Evolutionary conservation across 495 filamentous ascomycete genomes (phyloP).

Genomic region (Daldinia vernicosa): DNA sequence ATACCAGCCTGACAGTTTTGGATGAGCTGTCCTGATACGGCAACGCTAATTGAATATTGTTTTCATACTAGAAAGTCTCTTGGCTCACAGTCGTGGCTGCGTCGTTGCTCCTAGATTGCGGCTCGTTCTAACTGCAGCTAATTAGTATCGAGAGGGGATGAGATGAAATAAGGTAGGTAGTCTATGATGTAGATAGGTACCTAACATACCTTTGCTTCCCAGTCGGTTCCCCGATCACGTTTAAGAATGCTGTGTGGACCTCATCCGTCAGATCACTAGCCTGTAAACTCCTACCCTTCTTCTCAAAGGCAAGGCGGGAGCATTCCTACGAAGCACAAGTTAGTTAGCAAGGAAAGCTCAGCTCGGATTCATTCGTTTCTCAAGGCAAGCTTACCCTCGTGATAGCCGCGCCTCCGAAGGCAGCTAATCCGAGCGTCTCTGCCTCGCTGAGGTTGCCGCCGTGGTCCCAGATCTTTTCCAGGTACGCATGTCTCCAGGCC

Average conservation of each 20-base stretch:
- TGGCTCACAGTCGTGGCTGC: slow-evolving; percentile 21
- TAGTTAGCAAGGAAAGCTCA: slow-evolving; percentile 18
- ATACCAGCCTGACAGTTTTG: not conserved
- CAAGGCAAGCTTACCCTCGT: slow-evolving; percentile 68
- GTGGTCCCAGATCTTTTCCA: slow-evolving; percentile 83
- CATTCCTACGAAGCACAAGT: slow-evolving; percentile 65
- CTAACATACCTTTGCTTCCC: slow-evolving; percentile 20
- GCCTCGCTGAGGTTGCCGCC: slow-evolving; percentile 62
- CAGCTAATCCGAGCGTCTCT: slow-evolving; percentile 80
- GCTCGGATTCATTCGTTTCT: too few species aligned
- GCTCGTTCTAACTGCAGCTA: slow-evolving; percentile 27
- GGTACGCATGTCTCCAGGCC: slow-evolving; percentile 86
- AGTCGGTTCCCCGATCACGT: slow-evolving; percentile 71
- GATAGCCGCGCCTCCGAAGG: slow-evolving; percentile 85
- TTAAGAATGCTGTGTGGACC: slow-evolving; percentile 82
- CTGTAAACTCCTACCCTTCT: slow-evolving; percentile 89
- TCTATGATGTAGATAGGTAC: not conserved
- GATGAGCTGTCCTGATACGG: not conserved
- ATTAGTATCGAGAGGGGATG: slow-evolving; percentile 7
- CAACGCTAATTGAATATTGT: not conserved
- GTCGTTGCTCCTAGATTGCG: not conserved
- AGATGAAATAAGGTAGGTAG: not conserved
- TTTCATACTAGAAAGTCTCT: not conserved
- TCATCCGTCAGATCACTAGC: slow-evolving; percentile 94
- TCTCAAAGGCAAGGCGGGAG: slow-evolving; percentile 85